Conservation (phyloP, 495 filamentous ascomycete species). For the Sporormia fimetaria region DNA sequence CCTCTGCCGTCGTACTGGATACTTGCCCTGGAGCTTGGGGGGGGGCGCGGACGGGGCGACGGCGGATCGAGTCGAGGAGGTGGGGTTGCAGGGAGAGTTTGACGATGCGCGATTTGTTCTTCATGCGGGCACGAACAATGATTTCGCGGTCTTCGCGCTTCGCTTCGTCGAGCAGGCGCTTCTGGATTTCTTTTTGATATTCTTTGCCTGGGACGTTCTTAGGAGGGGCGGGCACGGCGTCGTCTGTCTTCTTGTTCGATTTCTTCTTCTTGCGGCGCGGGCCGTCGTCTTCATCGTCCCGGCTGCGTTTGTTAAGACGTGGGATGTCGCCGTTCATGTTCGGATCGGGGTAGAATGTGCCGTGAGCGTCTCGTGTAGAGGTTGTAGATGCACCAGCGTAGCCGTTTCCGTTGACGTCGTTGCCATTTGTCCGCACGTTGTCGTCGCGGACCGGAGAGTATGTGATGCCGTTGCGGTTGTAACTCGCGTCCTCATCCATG, state of each 20-base stretch:
- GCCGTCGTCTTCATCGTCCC: constrained; percentile 20
- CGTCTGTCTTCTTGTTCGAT: constrained; percentile 20
- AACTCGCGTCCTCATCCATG: constrained; percentile 21
- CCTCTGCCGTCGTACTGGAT: constrained; percentile 4
- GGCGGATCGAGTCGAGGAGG: constrained; percentile 9
- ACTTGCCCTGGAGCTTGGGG: background rate
- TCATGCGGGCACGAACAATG: constrained; percentile 29
- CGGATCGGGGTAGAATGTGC: constrained; percentile 16
- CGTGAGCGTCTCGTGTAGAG: constrained; percentile 11
- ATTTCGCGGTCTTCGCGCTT: constrained; percentile 31
- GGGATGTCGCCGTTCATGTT: constrained; percentile 17
- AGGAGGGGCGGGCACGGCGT: constrained; percentile 16
- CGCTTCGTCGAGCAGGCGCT: constrained; percentile 32
- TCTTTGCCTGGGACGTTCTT: constrained; percentile 30
- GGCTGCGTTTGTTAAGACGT: constrained; percentile 16
- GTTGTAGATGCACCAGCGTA: constrained; percentile 28
- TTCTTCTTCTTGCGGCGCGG: constrained; percentile 20
- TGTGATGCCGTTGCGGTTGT: constrained; percentile 15
- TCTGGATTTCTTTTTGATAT: constrained; percentile 32
- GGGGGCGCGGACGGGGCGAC: constrained; percentile 1
- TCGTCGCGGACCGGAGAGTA: constrained; percentile 18
- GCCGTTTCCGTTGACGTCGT: constrained; percentile 25
- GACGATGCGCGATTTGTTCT: constrained; percentile 30
- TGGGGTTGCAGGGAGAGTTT: constrained; percentile 21
- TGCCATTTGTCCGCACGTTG: background rate